These are phyloP conservation scores for Theileria annulata DNA, from an alignment of 169 alveolate species.

Conservation along the genomic window DNA sequence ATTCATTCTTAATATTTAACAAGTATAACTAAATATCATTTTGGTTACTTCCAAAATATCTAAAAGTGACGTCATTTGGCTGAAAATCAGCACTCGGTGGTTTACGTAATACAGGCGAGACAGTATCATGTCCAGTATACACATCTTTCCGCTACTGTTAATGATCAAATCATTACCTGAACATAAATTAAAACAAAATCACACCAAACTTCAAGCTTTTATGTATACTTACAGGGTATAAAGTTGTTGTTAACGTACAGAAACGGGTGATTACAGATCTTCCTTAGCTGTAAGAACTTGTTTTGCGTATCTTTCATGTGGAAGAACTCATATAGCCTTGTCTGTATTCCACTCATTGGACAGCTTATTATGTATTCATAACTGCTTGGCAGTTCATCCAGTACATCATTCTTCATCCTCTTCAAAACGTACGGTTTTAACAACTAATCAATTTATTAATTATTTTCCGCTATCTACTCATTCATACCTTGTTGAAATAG, in stretches of 20 bases:
- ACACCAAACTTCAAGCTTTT: background rate
- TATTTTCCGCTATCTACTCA: slow-evolving; percentile 1
- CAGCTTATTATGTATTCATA: slow-evolving; percentile 84
- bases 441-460: slow-evolving; percentile 86
- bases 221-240: slow-evolving; percentile 53
- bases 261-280: slow-evolving; percentile 96
- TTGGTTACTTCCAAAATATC: slow-evolving; percentile 90
- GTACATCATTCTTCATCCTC: slow-evolving; percentile 93
- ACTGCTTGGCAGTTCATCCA: slow-evolving; percentile 91
- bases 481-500: slow-evolving; percentile 39
- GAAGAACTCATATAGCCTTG: slow-evolving; percentile 80
- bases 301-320: slow-evolving; percentile 54
- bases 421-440: slow-evolving; percentile 95
- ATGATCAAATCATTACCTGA: slow-evolving; percentile 85
- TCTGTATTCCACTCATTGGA: slow-evolving; percentile 92
- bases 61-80: slow-evolving; percentile 89
- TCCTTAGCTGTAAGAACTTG: slow-evolving; percentile 93
- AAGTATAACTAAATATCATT: too few species aligned
- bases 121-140: slow-evolving; percentile 84
- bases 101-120: slow-evolving; percentile 68
- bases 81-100: slow-evolving; percentile 86
- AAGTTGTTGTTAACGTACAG: slow-evolving; percentile 85
- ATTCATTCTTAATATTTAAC: background rate
- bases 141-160: slow-evolving; percentile 86
- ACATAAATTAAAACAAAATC: background rate